Base-by-base conservation (phyloP, 129 eudicot genomes). In the Flaveria robusta region DNA sequence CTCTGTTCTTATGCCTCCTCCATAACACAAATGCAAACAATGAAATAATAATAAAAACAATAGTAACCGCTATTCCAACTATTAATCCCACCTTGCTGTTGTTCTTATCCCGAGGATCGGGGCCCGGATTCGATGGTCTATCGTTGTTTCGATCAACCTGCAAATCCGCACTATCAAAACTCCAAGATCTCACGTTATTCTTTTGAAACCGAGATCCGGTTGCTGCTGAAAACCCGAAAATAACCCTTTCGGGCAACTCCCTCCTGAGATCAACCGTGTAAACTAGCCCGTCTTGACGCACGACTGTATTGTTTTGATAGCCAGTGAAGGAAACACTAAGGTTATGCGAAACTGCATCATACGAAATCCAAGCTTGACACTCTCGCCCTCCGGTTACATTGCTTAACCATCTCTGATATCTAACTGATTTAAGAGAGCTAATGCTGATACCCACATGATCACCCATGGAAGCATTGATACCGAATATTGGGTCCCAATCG, bases 181-280 rank as follows among this genome's bases (percentile, higher is more conserved):
- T 11, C 65, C 65, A 58, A 58, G 65, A 58, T 23, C 2, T 58
- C 3, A 58, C 16, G 12, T 22, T 22, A 12, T 58, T 9, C 12
- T 22, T 58, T 16, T 58, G 16, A 23, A 9, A 9, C 31, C 16
- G 15, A 12, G 11, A 0, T 22, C 37, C 65, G 4, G 65, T 58
- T 5, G 65, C 11, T 22, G 65, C 65, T 22, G 65, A 58, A 10
- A 58, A 58, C 65, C 65, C 65, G 24, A 58, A 58, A 58, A 58
- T 24, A 0, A 55, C 63, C 63, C 63, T 16, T 55, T 55, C 29
- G 8, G 63, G 63, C 63, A 55, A 55, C 63, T 19, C 27, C 9
- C 2, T 4, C 63, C 29, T 55, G 19, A 55, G 63, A 55, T 19
- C 63, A 55, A 19, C 1, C 14, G 29, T 55, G 63, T 55, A 55